These are phyloP conservation scores for Neurospora tetraspora DNA, from an alignment of 495 filamentous ascomycete genomes.

Conservation along the genomic window DNA sequence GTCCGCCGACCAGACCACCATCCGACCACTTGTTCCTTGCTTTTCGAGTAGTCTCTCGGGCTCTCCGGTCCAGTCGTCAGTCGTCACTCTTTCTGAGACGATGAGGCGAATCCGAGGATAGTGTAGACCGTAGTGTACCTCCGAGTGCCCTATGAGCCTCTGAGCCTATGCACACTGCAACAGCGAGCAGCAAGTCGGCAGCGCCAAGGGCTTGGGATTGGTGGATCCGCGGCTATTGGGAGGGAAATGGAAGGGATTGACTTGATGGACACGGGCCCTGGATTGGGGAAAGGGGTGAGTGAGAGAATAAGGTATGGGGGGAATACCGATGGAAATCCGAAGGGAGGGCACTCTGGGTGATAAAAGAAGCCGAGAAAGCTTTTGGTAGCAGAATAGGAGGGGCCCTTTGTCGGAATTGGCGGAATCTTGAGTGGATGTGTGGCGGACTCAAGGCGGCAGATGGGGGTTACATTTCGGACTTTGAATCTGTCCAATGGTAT, in stretches of 20 bases:
- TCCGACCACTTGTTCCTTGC: not conserved
- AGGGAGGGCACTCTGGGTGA: constrained; percentile 1
- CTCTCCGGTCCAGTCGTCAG: not conserved
- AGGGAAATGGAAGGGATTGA: not conserved
- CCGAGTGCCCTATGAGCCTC: not conserved
- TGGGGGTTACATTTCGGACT: not conserved
- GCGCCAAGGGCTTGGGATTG: not conserved
- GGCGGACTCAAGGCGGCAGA: not conserved
- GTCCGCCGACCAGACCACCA: not conserved
- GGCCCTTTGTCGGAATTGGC: not conserved
- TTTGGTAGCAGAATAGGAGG: not conserved
- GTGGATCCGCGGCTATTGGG: not conserved
- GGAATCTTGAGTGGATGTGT: not conserved
- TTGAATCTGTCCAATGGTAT: not conserved
- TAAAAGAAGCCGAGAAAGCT: constrained; percentile 17
- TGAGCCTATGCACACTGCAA: not conserved
- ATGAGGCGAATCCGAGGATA: not conserved
- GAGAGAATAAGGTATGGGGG: not conserved
- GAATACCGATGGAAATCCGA: constrained; percentile 31
- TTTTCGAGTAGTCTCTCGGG: no score
- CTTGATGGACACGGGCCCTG: not conserved
- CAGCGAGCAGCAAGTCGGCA: not conserved
- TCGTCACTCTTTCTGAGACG: not conserved
- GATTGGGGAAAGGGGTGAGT: not conserved
- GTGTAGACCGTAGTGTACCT: not conserved